Percentiles rank a stretch among this genome's conserved stretches.
Evolutionary conservation across 2,329 filamentous ascomycete species (phyloP).

Genomic region (Calonectria montana): DNA sequence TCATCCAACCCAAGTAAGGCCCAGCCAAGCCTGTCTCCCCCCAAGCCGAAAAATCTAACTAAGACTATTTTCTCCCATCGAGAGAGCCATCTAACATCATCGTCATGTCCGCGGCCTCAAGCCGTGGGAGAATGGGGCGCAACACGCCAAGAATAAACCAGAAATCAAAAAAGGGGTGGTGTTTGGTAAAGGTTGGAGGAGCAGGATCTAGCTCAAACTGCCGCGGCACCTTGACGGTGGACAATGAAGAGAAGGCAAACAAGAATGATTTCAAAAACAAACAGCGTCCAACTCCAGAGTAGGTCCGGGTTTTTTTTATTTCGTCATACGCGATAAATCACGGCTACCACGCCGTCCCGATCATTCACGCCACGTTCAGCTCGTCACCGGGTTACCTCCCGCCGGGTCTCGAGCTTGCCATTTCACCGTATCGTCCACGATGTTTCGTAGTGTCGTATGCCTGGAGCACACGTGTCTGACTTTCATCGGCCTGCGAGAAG

Average conservation of each 20-base stretch:
- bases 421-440: conserved; percentile 94
- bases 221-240: conserved; percentile 10
- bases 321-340: conserved; percentile 38
- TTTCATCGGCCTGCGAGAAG: conserved; percentile 97
- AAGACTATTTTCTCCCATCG: conserved; percentile 22
- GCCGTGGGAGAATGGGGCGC: conserved; percentile 22
- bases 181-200: conserved; percentile 23
- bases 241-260: conserved; percentile 15
- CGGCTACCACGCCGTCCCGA: conserved; percentile 20
- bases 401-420: conserved; percentile 68
- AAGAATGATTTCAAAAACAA: conserved; percentile 30
- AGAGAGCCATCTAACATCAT: conserved; percentile 26
- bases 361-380: conserved; percentile 29
- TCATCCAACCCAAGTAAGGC: background rate
- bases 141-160: conserved; percentile 28
- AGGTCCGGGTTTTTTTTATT: conserved; percentile 36
- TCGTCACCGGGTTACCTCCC: conserved; percentile 33
- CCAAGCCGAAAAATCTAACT: conserved; percentile 19
- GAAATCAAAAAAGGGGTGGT: conserved; percentile 26
- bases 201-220: conserved; percentile 11
- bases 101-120: conserved; percentile 24
- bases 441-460: conserved; percentile 97
- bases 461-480: conserved; percentile 92
- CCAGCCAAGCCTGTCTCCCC: conserved; percentile 14
- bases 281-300: conserved; percentile 41